Base-by-base conservation (phyloP, 768 basidiomycete species). In the Rhodotorula babjevae region DNA sequence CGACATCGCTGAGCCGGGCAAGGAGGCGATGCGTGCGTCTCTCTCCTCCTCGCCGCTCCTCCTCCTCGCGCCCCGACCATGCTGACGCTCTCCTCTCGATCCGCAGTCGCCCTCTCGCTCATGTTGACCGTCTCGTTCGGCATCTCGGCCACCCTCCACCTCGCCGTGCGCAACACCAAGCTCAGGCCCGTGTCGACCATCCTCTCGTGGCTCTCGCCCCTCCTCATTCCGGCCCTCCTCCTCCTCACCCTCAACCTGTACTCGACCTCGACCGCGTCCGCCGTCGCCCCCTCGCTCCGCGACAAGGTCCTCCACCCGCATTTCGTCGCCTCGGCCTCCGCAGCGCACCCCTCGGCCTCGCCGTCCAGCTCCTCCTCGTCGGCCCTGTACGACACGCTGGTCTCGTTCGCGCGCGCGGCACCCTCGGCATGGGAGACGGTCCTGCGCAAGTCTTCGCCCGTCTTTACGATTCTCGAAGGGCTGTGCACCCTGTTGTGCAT, bases 401-500 rank as follows among this genome's bases (percentile, higher is more conserved):
- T 46, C 42, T 33, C 49, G 2, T 3, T 64, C 50, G 58, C 60
- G 19, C 49, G 42, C 19, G 23, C 50, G 8, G 63, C 74, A 12
- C 78, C 79, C 3, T 14, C 31, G 2, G 49, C 52, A 25, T 79
- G 78, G 77, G 75, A 76, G 59, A 58, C 44, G 10, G 58, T 77
- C 33, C 67, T 79, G 11, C 59, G 74, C 47, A 65, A 61, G 33
- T 62, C 65, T 16, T 67, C 69, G 23, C 79, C 79, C 9, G 33
- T 78, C 47, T 79, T 79, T 52, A 71, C 65, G 31, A 60, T 79
- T n/a, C 75, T 79, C 47, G 79, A 79, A 49, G 79, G 78, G 14
- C 63, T 79, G 11, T 75, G 67, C 56, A 70, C 75, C 15, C 64
- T 78, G 18, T 59, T 74, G 25, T 72, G 70, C 65, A 72, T 74